phyloP scores from a whole-genome alignment of 768 basidiomycete species.

The Tulasnella sp. region DNA sequence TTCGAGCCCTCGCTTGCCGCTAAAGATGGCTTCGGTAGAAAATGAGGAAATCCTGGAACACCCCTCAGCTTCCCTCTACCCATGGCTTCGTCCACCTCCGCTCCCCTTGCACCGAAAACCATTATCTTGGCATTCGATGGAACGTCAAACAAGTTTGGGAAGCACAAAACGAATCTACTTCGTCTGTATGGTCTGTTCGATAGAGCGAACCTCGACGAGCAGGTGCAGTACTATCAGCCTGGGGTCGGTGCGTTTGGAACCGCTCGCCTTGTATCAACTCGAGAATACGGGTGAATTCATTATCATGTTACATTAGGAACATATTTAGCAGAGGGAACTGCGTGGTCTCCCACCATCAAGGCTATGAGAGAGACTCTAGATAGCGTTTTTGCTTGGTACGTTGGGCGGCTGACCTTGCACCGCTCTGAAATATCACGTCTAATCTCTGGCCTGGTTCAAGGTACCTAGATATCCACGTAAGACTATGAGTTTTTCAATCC shows the following conservation, averaged over 20 bases:
- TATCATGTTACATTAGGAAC: background rate
- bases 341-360: background rate
- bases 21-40: too few relatives aligned
- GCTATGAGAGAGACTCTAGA: background rate
- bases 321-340: background rate
- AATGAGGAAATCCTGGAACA: too few relatives aligned
- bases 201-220: background rate
- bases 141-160: background rate
- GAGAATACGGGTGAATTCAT: too few relatives aligned
- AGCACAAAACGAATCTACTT: background rate
- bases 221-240: background rate
- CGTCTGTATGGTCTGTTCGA: background rate
- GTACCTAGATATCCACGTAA: background rate
- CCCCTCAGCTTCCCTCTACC: background rate
- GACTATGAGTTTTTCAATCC: background rate
- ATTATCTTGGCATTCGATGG: background rate
- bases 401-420: background rate
- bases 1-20: background rate
- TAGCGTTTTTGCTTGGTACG: background rate
- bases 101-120: background rate
- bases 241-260: background rate
- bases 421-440: background rate
- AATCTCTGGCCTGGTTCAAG: background rate
- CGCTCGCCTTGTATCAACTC: background rate
- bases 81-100: background rate